Base-by-base conservation (phyloP, 148 eudicot species). In the Rhododendron henanense region DNA sequence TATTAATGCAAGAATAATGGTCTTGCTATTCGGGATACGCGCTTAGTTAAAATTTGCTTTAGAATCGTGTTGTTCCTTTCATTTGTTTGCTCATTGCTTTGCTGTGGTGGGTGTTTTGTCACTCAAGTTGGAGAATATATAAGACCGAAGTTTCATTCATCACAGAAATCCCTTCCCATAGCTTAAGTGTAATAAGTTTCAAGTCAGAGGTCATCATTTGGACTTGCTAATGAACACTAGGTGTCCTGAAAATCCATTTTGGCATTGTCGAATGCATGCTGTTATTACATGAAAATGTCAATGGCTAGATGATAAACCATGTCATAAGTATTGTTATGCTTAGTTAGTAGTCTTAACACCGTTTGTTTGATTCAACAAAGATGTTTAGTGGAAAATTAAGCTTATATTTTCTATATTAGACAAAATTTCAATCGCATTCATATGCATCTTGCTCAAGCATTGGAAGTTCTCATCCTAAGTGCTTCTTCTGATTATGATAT, bases 201-300 rank as follows among this genome's bases (percentile, higher is more conserved):
- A 35, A 74, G 37, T 37, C 47, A 74, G 41, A 73, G 41, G 19
- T 80, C 55, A 39, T 80, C 35, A 6, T 25, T 80, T 79, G 81
- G 81, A 21, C 67, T 81, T 81, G 69, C 28, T 81, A 51, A 51
- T 81, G 6, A 81, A 53, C 67, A 81, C 41, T 51, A 51, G 35
- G 7, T 67, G 59, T 57, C 69, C 39, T 37, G 8, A 11, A 33
- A 57, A 35, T 57, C 25, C 73, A 59, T 10, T 37, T 21, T 82
- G 33, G 73, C 25, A 33, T 21, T 61, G 5, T 14, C 33, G 4
- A 82, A 37, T 7, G 84, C 6, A 13, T 81, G 35, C 10, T 55
- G n/a, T 81, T 50, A 50, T 80, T 31, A 28, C 23, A 51, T 31
- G 65, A 51, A 14, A 15, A 55, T 77, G 13, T 51, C 4, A 16